A percentile compares a stretch with the other conserved stretches of the same genome.
These are phyloP conservation scores for Alternaria ventricosa DNA, from an alignment of 2,329 filamentous ascomycete species.

Conservation along the genomic window DNA sequence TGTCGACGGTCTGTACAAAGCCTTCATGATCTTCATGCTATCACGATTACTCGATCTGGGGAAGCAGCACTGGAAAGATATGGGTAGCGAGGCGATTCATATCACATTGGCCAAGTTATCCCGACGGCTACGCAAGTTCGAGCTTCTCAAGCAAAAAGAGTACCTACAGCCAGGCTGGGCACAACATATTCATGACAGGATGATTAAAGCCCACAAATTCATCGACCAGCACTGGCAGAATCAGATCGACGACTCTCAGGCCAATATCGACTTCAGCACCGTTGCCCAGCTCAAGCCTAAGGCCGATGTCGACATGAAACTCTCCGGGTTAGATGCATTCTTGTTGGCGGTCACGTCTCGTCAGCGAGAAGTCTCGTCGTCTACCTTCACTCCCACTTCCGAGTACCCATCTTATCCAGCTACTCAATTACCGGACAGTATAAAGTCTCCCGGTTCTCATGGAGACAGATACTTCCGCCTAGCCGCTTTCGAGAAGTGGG, in stretches of 20 bases:
- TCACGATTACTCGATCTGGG: conserved; percentile 47
- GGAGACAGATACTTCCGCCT: conserved; percentile 40
- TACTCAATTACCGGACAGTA: conserved; percentile 12
- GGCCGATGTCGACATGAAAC: conserved; percentile 22
- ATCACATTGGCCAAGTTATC: conserved; percentile 28
- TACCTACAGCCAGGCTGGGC: conserved; percentile 11
- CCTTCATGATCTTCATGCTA: conserved; percentile 59
- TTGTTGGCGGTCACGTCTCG: conserved; percentile 15
- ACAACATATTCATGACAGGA: background rate
- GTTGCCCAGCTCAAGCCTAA: conserved; percentile 18
- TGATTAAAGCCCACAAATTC: conserved; percentile 10
- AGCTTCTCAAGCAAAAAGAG: conserved; percentile 10
- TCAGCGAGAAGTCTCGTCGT: background rate
- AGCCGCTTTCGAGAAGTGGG: conserved; percentile 61
- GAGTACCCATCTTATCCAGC: conserved; percentile 10
- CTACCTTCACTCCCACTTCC: conserved; percentile 17
- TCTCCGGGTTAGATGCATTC: conserved; percentile 26
- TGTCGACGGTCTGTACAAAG: conserved; percentile 54
- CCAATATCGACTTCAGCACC: conserved; percentile 3
- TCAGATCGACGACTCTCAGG: background rate
- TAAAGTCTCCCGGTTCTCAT: background rate
- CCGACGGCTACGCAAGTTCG: conserved; percentile 32
- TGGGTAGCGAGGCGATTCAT: conserved; percentile 21
- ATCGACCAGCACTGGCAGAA: conserved; percentile 21
- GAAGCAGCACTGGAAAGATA: background rate